Evolutionary conservation across 129 eudicot species (phyloP), one percentile per base, ranked within the genome.

Genomic region (Deinandra increscens): DNA sequence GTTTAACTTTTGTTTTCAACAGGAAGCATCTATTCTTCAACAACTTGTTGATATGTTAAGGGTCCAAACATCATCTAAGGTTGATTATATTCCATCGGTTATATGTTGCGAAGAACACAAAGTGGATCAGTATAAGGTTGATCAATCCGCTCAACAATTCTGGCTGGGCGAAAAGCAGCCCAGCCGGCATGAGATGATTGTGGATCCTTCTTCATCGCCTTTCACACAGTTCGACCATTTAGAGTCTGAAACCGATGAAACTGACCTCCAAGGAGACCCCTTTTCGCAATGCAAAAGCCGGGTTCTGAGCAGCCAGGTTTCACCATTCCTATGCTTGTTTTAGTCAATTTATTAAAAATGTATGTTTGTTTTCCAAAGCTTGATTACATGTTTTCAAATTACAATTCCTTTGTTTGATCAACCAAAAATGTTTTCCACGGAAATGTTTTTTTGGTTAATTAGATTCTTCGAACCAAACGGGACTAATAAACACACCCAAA

Each of bases 251-350:
- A 23, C 70, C 55, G 71, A 68, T 23, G 84, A 74, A 65, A 75
- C 61, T 38, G 41, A 55, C 61, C 71, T 78, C 61, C 84, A 78
- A 12, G 88, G 76, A 39, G 97, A 84, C 68, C 69, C 82, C 0
- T 84, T 82, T 70, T 91, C 93, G 97, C 90, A 72, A 46, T 83
- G 72, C 76, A 91, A 78, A 75, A 85, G 80, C 63, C 80, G 83
- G 19, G 64, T 20, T 69, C 83, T 68, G 3, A 84, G 73, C 78
- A 73, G 74, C 75, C 93, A 91, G 97, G 97, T 90, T 73, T 62
- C 65, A 26, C 20, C 14, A 12, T 50, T 49, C 38, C 22, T 19
- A 54, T 68, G 60, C 64, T 51, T 66, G 48, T 46, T 78, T 39
- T 50, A 59, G 8, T 76, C 19, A 37, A 3, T 60, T 60, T 36